phyloP scores from a whole-genome alignment of 371 early-diverging fungal species.

The Mucor lusitanicus region DNA sequence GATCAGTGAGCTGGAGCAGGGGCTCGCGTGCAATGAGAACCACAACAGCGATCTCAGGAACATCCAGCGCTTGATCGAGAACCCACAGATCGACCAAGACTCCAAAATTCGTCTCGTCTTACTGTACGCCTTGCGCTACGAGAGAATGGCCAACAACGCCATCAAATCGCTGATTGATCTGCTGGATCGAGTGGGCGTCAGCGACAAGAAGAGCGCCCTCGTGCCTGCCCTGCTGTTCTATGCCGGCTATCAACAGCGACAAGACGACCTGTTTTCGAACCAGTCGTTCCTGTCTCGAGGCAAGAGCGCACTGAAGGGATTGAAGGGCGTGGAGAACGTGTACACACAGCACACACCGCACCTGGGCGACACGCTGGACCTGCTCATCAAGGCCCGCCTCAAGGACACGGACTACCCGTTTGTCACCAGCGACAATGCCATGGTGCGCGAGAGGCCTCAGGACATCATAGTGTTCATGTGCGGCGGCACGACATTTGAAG shows the following conservation, averaged over 20 bases:
- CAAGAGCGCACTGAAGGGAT: conserved; percentile 80
- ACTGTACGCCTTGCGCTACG: conserved; percentile 90
- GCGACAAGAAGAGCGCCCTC: conserved; percentile 71
- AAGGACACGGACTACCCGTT: conserved; percentile 81
- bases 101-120: conserved; percentile 80
- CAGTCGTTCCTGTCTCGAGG: conserved; percentile 82
- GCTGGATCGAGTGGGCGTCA: conserved; percentile 69
- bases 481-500: conserved; percentile 93
- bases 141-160: conserved; percentile 74
- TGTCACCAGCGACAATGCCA: conserved; percentile 44
- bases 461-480: conserved; percentile 93
- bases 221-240: conserved; percentile 77
- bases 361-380: conserved; percentile 75
- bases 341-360: conserved; percentile 96
- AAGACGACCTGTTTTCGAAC: conserved; percentile 87
- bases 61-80: conserved; percentile 70
- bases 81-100: conserved; percentile 67
- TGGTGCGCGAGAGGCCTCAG: conserved; percentile 80
- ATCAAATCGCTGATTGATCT: conserved; percentile 66
- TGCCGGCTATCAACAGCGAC: conserved; percentile 81
- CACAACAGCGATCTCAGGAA: conserved; percentile 79
- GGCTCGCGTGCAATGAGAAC: conserved; percentile 85
- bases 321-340: conserved; percentile 97
- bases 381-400: conserved; percentile 79
- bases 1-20: conserved; percentile 93